A percentile compares a stretch with the other conserved stretches of the same genome.
These are phyloP conservation scores for Trametes cubensis DNA, from an alignment of 768 basidiomycete species.

Conservation along the genomic window DNA sequence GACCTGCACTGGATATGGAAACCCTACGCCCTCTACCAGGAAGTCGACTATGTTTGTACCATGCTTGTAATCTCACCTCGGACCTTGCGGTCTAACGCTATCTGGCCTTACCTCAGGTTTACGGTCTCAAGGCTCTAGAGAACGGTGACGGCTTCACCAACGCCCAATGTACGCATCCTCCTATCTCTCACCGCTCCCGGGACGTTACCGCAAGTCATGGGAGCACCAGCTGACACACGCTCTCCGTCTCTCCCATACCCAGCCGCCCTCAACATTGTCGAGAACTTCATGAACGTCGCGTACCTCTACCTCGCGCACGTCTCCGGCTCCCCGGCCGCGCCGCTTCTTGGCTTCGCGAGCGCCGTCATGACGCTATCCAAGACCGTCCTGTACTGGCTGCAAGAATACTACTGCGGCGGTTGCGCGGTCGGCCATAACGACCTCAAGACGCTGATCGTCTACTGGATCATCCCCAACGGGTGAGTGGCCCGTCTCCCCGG, in stretches of 20 bases:
- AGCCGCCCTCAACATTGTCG: constrained; percentile 82
- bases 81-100: constrained; percentile 8
- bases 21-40: constrained; percentile 78
- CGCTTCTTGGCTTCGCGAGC: constrained; percentile 72
- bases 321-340: constrained; percentile 60
- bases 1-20: constrained; percentile 93
- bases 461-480: constrained; percentile 84
- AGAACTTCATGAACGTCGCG: constrained; percentile 69
- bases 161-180: constrained; percentile 66
- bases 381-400: constrained; percentile 78
- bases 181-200: constrained; percentile 3
- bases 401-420: constrained; percentile 74
- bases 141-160: constrained; percentile 78
- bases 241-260: background rate
- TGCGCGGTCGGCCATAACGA: constrained; percentile 80
- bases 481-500: constrained; percentile 38
- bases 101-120: constrained; percentile 50
- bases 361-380: constrained; percentile 83
- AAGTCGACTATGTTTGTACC: constrained; percentile 50
- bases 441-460: constrained; percentile 48
- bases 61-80: background rate
- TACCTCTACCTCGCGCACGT: constrained; percentile 81
- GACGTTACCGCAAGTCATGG: background rate
- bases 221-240: constrained; percentile 5
- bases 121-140: constrained; percentile 69